Evolutionary conservation across 805 yeast species (phyloP), one percentile per base, ranked within the genome.

Genomic region (Nakazawaea ernobii): DNA sequence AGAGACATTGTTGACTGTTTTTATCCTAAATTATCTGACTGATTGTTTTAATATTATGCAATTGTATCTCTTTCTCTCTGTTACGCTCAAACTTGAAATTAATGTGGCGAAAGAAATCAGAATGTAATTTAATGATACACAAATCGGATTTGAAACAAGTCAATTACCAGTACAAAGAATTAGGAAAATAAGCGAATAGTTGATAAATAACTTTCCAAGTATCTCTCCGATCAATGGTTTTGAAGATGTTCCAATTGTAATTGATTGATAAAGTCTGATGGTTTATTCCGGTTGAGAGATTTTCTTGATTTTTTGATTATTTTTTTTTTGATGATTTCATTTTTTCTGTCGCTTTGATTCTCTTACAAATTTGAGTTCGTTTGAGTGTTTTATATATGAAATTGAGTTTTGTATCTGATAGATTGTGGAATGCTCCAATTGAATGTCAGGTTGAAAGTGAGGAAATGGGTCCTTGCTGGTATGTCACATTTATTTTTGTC

Each of bases 391-490:
- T 6, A 10, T 6, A 6, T 30, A 30, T 30, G 10, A 30, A 4
- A 10, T n/a, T 13, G 11, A 13, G 36, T 6, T 33, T 13, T 6
- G 3, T 33, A 14, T 5, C 20, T n/a, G 3, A 30, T n/a, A 10
- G n/a, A 4, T n/a, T 30, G 33, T 27, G 24, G n/a, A 15, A 36
- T 36, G 39, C 24, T 36, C 39, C 10, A 9, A 26, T 20, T 17
- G 28, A 27, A 36, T 20, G 11, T 17, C 41, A 38, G 24, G 13
- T n/a, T 32, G n/a, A 41, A 35, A 26, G 20, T 35, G 7, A 42
- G 39, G 37, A 35, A 42, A 38, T 9, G 32, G 30, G 42, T 44
- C 8, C 20, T 38, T 8, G 5, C 20, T 8, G 38, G 47, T 44
- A n/a, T 29, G 39, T 36, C 11, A 14, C 4, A 4, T 40, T 2